Conservation (phyloP, 73 alveolate species). For the Tetrahymena elliotti region DNA sequence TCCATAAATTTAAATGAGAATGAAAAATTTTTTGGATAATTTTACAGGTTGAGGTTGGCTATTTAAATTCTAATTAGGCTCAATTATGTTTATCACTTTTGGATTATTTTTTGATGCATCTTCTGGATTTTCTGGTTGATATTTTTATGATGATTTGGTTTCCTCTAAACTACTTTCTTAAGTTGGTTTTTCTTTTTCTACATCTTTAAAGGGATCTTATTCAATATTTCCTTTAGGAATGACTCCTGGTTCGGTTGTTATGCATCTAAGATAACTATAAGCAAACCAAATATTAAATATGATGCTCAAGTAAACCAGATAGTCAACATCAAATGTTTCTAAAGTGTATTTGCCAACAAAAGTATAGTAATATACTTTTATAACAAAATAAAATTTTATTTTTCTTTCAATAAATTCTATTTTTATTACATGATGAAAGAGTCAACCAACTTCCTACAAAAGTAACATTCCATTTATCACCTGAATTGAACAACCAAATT, state of each 20-base stretch:
- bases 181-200: neutral
- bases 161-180: neutral
- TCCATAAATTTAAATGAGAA: neutral
- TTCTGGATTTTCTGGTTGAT: neutral
- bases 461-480: neutral
- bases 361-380: neutral
- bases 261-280: neutral
- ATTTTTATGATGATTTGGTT: neutral
- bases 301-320: neutral
- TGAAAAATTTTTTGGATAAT: too few relatives aligned
- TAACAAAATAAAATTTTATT: too few relatives aligned
- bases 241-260: slow-evolving; percentile 16
- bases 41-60: too few relatives aligned
- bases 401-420: neutral
- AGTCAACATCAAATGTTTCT: neutral
- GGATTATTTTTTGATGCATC: neutral
- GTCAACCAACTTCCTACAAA: neutral
- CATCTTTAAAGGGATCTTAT: neutral
- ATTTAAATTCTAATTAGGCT: neutral
- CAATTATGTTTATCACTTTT: neutral
- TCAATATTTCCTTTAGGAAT: slow-evolving; percentile 9
- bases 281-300: neutral
- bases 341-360: neutral
- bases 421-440: neutral
- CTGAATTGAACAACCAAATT: neutral